These are phyloP conservation scores for Chaetoceros tenuissimus DNA, from an alignment of 108 stramenopile genomes.

Conservation along the genomic window DNA sequence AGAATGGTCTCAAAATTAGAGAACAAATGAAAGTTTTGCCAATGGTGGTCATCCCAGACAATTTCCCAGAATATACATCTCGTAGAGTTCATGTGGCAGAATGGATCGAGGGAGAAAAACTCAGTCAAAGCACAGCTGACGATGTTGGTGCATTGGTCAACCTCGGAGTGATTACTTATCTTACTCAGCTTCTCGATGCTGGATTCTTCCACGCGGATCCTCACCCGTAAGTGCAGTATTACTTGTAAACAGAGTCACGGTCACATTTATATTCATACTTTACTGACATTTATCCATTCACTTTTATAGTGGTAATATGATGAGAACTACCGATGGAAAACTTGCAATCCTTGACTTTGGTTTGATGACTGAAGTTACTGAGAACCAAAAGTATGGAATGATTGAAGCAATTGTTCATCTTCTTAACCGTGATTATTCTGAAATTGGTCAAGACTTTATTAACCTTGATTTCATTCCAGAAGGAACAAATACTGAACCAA, in stretches of 20 bases:
- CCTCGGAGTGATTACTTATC: constrained; percentile 89
- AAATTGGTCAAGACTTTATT: constrained; percentile 91
- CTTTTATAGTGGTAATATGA: constrained; percentile 78
- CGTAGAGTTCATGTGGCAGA: constrained; percentile 91
- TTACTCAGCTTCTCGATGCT: constrained; percentile 81
- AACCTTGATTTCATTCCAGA: constrained; percentile 88
- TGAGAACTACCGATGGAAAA: constrained; percentile 84
- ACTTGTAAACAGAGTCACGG: too few relatives aligned
- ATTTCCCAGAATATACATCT: constrained; percentile 81
- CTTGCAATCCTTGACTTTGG: constrained; percentile 93
- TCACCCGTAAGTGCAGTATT: too few relatives aligned
- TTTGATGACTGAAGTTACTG: constrained; percentile 90
- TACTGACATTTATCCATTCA: not conserved
- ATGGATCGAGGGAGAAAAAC: constrained; percentile 96
- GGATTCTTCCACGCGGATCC: constrained; percentile 89
- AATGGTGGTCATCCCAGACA: constrained; percentile 78
- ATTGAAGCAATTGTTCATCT: constrained; percentile 92
- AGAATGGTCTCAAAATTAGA: constrained; percentile 72
- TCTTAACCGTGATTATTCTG: constrained; percentile 86
- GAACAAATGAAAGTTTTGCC: constrained; percentile 84
- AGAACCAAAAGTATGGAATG: constrained; percentile 93
- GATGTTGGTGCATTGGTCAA: constrained; percentile 91
- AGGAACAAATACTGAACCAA: constrained; percentile 82
- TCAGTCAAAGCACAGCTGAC: constrained; percentile 78
- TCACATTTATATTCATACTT: too few relatives aligned